phyloP scores from a whole-genome alignment of 805 yeast species.

The Teunomyces stri region DNA sequence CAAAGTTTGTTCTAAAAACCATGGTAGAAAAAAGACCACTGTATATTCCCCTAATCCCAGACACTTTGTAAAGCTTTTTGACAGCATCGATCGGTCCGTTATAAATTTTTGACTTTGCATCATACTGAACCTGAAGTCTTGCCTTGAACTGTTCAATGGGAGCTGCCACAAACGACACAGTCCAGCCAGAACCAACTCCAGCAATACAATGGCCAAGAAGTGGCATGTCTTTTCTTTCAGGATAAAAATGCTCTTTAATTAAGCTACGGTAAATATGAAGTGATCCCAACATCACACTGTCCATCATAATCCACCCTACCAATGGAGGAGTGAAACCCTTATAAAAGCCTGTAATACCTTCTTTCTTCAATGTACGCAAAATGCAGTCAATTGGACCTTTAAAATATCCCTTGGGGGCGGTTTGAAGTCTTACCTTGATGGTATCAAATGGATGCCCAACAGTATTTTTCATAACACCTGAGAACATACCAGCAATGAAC shows the following conservation, averaged over 20 bases:
- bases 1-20: slow-evolving; percentile 82
- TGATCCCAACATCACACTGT: slow-evolving; percentile 85
- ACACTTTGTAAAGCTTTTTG: slow-evolving; percentile 50
- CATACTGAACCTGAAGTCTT: slow-evolving; percentile 85
- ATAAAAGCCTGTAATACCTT: slow-evolving; percentile 78
- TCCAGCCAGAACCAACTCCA: slow-evolving; percentile 82
- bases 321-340: slow-evolving; percentile 92
- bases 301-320: slow-evolving; percentile 93
- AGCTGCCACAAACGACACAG: slow-evolving; percentile 93
- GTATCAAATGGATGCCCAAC: slow-evolving; percentile 96
- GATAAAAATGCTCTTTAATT: slow-evolving; percentile 62
- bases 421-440: slow-evolving; percentile 80
- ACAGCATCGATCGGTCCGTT: slow-evolving; percentile 82
- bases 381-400: slow-evolving; percentile 84
- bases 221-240: slow-evolving; percentile 63
- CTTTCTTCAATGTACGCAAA: slow-evolving; percentile 63
- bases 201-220: slow-evolving; percentile 73
- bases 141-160: slow-evolving; percentile 91
- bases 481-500: slow-evolving; percentile 83
- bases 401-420: slow-evolving; percentile 58
- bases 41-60: slow-evolving; percentile 72
- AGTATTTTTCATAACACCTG: slow-evolving; percentile 82
- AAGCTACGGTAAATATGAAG: slow-evolving; percentile 72
- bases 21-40: slow-evolving; percentile 83
- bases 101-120: slow-evolving; percentile 62